Conservation (phyloP, 305 asterid genomes). For the Solanum hybrid region DNA sequence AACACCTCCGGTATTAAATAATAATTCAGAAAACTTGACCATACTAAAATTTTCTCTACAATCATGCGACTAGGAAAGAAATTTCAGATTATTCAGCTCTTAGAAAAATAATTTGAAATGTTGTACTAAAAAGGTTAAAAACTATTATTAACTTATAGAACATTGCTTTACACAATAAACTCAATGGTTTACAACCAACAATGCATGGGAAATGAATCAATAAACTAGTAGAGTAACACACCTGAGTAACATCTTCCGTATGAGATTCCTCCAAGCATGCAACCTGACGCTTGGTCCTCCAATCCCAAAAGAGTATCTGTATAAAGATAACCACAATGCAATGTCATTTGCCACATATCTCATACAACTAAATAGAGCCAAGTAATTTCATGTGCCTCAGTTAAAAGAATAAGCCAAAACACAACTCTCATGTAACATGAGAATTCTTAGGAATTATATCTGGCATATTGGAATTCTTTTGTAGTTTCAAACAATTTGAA, state of each 20-base stretch:
- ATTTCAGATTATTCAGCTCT: background rate
- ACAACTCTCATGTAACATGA: background rate
- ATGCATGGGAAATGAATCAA: background rate
- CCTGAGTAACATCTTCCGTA: constrained; percentile 94
- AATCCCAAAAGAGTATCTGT: constrained; percentile 82
- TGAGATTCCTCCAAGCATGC: constrained; percentile 92
- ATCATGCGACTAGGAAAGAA: background rate
- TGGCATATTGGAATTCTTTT: background rate
- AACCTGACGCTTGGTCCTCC: constrained; percentile 69
- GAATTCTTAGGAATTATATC: background rate
- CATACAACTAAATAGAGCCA: background rate
- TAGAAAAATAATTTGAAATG: background rate
- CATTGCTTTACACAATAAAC: background rate
- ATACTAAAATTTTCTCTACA: background rate
- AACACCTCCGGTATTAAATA: background rate
- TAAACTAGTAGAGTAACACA: constrained; percentile 13
- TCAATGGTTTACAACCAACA: background rate
- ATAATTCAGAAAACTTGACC: background rate
- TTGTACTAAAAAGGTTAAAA: background rate
- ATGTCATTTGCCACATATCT: background rate
- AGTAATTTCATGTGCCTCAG: background rate
- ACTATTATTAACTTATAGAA: background rate
- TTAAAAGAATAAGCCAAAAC: background rate
- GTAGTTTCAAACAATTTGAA: background rate
- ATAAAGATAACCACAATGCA: background rate